These are phyloP conservation scores for Cutaneotrichosporon cavernicola DNA, from an alignment of 1,284 basidiomycete species.

Conservation along the genomic window DNA sequence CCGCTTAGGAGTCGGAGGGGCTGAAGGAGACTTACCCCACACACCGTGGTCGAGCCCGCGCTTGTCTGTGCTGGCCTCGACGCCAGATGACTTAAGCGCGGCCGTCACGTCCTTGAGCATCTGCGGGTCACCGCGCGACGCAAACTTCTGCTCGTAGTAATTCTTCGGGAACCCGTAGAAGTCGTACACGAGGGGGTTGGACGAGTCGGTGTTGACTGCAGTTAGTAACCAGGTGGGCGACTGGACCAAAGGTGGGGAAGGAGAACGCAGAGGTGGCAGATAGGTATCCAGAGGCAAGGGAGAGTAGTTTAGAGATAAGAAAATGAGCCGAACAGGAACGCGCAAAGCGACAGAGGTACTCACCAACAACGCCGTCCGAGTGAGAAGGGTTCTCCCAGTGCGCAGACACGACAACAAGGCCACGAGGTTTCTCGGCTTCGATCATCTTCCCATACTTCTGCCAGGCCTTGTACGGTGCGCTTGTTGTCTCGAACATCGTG, in stretches of 20 bases:
- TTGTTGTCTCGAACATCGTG: conserved; percentile 50
- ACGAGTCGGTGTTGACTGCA: conserved; percentile 46
- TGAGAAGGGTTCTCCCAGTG: conserved; percentile 54
- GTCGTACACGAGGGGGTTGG: conserved; percentile 55
- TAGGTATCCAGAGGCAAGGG: no score
- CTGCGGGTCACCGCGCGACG: conserved; percentile 30
- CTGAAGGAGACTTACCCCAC: conserved; percentile 49
- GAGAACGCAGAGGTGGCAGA: no score
- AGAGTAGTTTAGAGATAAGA: neutral
- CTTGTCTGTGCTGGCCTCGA: conserved; percentile 31
- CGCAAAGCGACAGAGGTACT: conserved; percentile 18
- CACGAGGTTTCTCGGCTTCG: conserved; percentile 39
- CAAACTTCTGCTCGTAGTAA: conserved; percentile 53
- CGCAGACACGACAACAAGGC: conserved; percentile 54
- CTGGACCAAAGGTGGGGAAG: neutral
- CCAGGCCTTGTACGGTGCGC: conserved; percentile 54
- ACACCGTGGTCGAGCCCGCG: conserved; percentile 56
- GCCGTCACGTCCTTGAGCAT: conserved; percentile 37
- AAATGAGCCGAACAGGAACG: neutral
- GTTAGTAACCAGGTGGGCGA: conserved; percentile 6
- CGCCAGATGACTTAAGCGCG: conserved; percentile 36
- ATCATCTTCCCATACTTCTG: conserved; percentile 47
- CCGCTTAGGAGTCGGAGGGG: conserved; percentile 29
- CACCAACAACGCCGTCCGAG: conserved; percentile 34
- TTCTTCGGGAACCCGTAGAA: conserved; percentile 54